Base-by-base conservation (phyloP, 2,329 filamentous ascomycete species). In the Aspergillus neotritici region DNA sequence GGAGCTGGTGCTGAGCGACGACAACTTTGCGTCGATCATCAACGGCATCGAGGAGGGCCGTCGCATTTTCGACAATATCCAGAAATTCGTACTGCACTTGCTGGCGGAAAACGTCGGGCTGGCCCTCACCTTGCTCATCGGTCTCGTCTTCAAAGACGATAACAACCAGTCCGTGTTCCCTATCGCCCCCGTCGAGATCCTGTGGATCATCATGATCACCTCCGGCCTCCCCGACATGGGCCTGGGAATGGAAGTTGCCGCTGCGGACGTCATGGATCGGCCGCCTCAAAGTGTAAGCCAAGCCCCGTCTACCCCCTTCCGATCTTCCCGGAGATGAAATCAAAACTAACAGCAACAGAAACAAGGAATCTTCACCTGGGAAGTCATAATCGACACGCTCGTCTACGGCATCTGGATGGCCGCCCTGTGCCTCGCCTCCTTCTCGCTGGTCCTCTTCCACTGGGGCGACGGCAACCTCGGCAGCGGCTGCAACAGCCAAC, bases 201-300 rank as follows among this genome's bases (percentile, higher is more conserved):
- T 95, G 46, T 95, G 87, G 88, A 87, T 95, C 64, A 94, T 94
- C 66, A 91, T 94, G 85, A 78, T 93, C 43, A 95, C 89, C 0
- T 91, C 86, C 32, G 86, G 84, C 46, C 81, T 93, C 64, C 88
- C 88, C 1, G 89, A 90, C 46, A 93, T 95, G 71, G 89, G 88
- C 34, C 78, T 95, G 1, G 87, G 88, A 14, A 84, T 88, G 53
- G 88, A 94, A 65, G 70, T 76, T 34, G 86, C 87, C 0, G 79
- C 83, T 0, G 76, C 79, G 2, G 85, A 91, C 59, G 83, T 94
- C 48, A 87, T 94, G 79, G 71, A 77, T 50, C 83, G 87, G 40
- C 86, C 87, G 6, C 89, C 89, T 0, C 86, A 91, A 51, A 77
- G 56, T 43, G 61, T 63, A 56, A 28, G 61, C n/a, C 2, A 29